phyloP scores from a whole-genome alignment of 805 yeast genomes.

The Kazachstania psychrophila region DNA sequence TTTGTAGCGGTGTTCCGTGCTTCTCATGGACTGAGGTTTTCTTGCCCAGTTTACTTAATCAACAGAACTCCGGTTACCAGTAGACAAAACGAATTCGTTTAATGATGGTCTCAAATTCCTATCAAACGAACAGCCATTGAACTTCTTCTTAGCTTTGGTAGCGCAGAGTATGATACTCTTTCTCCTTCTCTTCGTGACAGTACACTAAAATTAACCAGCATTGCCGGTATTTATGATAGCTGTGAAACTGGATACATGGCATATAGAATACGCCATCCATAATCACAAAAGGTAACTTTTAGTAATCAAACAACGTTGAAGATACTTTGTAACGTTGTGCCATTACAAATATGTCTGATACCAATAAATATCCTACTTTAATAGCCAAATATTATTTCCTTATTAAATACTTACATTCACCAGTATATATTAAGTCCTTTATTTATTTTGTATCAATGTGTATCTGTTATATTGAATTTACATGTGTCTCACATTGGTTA shows the following conservation, averaged over 20 bases:
- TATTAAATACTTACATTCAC: too few relatives aligned
- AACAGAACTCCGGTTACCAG: constrained; percentile 5
- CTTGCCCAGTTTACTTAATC: constrained; percentile 6
- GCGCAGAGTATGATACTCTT: constrained; percentile 9
- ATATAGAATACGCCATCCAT: constrained; percentile 5
- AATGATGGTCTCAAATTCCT: constrained; percentile 1
- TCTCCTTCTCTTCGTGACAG: constrained; percentile 3
- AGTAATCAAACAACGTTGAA: too few relatives aligned
- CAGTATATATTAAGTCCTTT: too few relatives aligned
- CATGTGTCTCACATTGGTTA: too few relatives aligned
- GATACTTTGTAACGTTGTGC: too few relatives aligned
- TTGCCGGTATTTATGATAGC: constrained; percentile 5
- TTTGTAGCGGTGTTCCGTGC: constrained; percentile 8
- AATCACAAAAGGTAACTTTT: background rate
- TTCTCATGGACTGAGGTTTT: constrained; percentile 15
- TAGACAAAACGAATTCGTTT: constrained; percentile 3
- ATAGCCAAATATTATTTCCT: too few relatives aligned
- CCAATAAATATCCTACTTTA: too few relatives aligned
- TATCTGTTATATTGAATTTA: too few relatives aligned
- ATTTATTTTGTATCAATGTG: too few relatives aligned
- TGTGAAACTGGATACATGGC: constrained; percentile 2
- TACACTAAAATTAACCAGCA: constrained; percentile 1
- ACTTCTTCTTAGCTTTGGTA: constrained; percentile 10
- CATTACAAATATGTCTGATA: too few relatives aligned
- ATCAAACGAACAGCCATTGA: background rate